Evolutionary conservation across 2,329 filamentous ascomycete genomes (phyloP).

Genomic region (Anthostomella pinea): DNA sequence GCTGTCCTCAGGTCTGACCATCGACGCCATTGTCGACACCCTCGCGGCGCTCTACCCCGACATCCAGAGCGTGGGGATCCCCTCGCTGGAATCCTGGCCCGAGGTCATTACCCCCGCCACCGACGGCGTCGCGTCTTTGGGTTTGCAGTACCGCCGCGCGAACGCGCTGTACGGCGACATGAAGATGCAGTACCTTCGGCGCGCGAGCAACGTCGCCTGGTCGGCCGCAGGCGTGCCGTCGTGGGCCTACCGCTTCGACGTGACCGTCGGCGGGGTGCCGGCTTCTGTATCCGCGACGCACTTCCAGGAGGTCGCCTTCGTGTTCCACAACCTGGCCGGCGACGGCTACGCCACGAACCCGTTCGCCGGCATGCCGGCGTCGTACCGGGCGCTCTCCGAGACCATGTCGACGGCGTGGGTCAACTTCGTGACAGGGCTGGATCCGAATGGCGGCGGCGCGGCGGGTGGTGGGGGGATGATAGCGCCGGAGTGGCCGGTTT

Average conservation of each 20-base stretch:
- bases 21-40: conserved; percentile 21
- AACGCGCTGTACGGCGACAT: conserved; percentile 29
- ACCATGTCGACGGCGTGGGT: conserved; percentile 32
- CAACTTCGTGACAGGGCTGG: conserved; percentile 49
- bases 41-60: conserved; percentile 30
- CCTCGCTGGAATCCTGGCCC: conserved; percentile 32
- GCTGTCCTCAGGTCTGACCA: conserved; percentile 19
- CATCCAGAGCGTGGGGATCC: conserved; percentile 34
- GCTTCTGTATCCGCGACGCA: conserved; percentile 29
- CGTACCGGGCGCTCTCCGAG: conserved; percentile 26
- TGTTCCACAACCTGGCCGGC: conserved; percentile 37
- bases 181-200: conserved; percentile 26
- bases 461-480: no score
- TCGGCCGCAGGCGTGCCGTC: conserved; percentile 23
- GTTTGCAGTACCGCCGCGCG: conserved; percentile 31
- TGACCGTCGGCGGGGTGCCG: conserved; percentile 25
- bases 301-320: conserved; percentile 42
- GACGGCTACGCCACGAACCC: conserved; percentile 32
- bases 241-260: conserved; percentile 34
- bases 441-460: conserved; percentile 44
- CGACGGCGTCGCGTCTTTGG: conserved; percentile 20
- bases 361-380: conserved; percentile 26
- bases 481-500: conserved; percentile 27
- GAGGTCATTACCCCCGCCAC: conserved; percentile 29
- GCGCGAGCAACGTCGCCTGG: conserved; percentile 30